These are phyloP conservation scores for Zopfia rhizophila DNA, from an alignment of 2,329 filamentous ascomycete species.

Conservation along the genomic window DNA sequence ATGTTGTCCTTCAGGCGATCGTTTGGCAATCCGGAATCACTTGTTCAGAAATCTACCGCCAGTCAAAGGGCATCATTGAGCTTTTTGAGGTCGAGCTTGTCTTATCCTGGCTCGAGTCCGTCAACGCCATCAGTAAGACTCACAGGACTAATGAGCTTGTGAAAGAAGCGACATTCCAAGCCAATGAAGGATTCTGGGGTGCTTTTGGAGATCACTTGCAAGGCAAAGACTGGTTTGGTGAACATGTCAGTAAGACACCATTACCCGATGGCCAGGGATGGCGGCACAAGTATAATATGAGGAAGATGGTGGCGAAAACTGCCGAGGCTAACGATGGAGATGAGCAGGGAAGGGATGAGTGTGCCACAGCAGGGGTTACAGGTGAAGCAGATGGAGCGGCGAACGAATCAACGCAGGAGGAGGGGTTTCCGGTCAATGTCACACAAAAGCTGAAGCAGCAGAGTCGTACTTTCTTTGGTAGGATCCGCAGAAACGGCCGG, in stretches of 20 bases:
- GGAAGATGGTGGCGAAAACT: neutral
- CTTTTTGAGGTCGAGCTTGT: conserved; percentile 47
- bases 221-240: conserved; percentile 43
- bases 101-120: conserved; percentile 39
- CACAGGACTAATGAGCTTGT: no score
- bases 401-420: neutral
- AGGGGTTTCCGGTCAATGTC: neutral
- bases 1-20: conserved; percentile 70
- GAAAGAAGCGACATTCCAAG: conserved; percentile 33
- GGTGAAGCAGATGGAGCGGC: neutral
- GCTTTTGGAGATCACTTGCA: conserved; percentile 42
- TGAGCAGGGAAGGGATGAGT: neutral
- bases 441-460: neutral
- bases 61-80: conserved; percentile 37
- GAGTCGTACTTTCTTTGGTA: no score
- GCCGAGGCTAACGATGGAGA: neutral
- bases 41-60: conserved; percentile 62
- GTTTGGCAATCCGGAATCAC: conserved; percentile 70
- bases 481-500: no score
- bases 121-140: conserved; percentile 34
- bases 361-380: neutral
- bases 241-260: conserved; percentile 32
- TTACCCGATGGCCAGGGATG: neutral
- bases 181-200: conserved; percentile 41
- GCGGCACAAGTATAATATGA: neutral